A percentile compares a stretch with the other conserved stretches of the same genome.
Conservation (phyloP, 768 basidiomycete genomes). For the Mycena venus region DNA sequence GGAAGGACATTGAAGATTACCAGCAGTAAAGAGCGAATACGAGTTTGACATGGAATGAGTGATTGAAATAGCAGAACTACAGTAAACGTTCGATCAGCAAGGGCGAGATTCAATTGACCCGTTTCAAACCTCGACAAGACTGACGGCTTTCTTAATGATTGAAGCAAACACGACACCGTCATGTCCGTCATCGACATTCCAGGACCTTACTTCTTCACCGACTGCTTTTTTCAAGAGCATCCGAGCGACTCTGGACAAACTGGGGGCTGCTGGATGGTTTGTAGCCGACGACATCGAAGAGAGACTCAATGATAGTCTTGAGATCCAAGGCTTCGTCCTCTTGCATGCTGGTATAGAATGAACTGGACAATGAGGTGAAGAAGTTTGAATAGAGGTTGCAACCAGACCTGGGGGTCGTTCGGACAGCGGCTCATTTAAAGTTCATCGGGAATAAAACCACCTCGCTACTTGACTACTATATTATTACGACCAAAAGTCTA, state of each 20-base stretch:
- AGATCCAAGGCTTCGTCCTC: background rate
- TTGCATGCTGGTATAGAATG: too few relatives aligned
- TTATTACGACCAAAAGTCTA: too few relatives aligned
- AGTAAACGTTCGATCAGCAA: background rate
- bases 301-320: background rate
- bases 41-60: constrained; percentile 34
- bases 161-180: background rate
- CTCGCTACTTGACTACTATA: too few relatives aligned
- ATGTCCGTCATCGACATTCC: background rate
- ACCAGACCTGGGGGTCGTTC: too few relatives aligned
- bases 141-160: background rate
- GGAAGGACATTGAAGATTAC: background rate
- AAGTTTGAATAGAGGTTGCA: too few relatives aligned
- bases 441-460: too few relatives aligned
- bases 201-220: background rate
- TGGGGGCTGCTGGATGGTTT: background rate
- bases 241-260: background rate
- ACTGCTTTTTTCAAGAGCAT: background rate
- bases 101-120: background rate
- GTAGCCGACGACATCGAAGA: background rate
- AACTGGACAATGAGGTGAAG: too few relatives aligned
- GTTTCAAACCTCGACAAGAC: background rate
- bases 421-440: too few relatives aligned
- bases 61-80: constrained; percentile 34
- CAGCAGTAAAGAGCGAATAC: constrained; percentile 36